Percentiles rank a stretch among this genome's conserved stretches.
These are phyloP conservation scores for Phytophthora colocasiae DNA, from an alignment of 352 stramenopile genomes.

Conservation along the genomic window DNA sequence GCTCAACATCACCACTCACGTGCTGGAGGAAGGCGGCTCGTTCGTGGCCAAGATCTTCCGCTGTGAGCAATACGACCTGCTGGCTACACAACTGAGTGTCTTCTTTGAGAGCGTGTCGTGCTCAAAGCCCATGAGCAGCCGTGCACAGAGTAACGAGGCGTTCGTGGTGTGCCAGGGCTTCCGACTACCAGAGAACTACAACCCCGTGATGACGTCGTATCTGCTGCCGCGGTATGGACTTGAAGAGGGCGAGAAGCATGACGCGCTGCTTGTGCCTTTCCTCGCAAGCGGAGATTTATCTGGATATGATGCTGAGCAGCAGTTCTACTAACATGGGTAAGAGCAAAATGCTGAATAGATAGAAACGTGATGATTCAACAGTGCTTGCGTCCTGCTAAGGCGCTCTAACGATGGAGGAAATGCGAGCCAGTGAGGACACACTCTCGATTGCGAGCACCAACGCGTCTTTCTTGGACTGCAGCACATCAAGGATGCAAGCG, in stretches of 20 bases:
- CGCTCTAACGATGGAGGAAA: conserved; percentile 49
- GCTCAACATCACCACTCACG: conserved; percentile 98
- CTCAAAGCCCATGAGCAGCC: conserved; percentile 97
- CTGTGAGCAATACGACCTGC: conserved; percentile 95
- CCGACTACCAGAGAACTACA: conserved; percentile 77
- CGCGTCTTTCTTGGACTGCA: conserved; percentile 52
- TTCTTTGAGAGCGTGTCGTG: conserved; percentile 97
- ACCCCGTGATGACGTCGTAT: conserved; percentile 88
- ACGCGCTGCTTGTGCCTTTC: conserved; percentile 88
- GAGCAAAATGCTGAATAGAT: conserved; percentile 20
- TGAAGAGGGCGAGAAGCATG: conserved; percentile 49
- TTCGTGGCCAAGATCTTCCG: conserved; percentile 99
- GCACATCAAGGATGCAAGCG: conserved; percentile 51
- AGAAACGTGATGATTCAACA: conserved; percentile 10
- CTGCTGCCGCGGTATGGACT: conserved; percentile 73
- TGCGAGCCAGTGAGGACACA: conserved; percentile 42
- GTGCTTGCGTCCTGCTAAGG: conserved; percentile 23
- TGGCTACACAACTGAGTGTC: conserved; percentile 96
- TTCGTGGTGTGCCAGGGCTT: conserved; percentile 98
- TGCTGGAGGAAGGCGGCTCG: conserved; percentile 92
- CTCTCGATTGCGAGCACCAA: conserved; percentile 55
- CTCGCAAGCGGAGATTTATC: conserved; percentile 93
- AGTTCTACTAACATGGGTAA: conserved; percentile 48
- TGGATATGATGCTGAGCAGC: conserved; percentile 86
- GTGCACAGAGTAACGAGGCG: conserved; percentile 95